These are phyloP conservation scores for Apiotrichum veenhuisii DNA, from an alignment of 1,284 basidiomycete genomes.

Conservation along the genomic window DNA sequence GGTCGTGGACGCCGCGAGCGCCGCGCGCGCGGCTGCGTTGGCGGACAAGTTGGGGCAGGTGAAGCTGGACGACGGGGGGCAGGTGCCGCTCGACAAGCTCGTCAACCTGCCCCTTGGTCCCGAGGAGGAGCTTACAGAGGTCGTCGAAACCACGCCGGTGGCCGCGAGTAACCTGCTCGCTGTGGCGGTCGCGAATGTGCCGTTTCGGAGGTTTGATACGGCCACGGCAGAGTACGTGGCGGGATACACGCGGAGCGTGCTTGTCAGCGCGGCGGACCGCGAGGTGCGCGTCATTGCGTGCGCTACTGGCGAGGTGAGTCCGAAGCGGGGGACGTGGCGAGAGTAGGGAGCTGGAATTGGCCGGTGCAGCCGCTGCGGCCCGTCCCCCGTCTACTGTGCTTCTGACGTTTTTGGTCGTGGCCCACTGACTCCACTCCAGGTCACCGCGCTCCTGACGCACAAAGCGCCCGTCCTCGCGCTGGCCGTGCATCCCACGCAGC, in stretches of 20 bases:
- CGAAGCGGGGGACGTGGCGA: background rate
- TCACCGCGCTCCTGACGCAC: slow-evolving; percentile 40
- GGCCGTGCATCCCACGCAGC: slow-evolving; percentile 40
- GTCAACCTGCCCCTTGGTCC: slow-evolving; percentile 19
- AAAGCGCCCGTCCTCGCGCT: slow-evolving; percentile 46
- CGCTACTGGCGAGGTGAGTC: slow-evolving; percentile 62
- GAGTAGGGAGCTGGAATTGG: background rate
- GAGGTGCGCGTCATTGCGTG: slow-evolving; percentile 69
- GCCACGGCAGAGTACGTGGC: slow-evolving; percentile 36
- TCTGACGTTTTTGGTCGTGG: too few relatives aligned
- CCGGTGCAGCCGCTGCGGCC: too few relatives aligned
- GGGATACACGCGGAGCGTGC: slow-evolving; percentile 50
- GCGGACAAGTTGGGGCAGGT: slow-evolving; percentile 16
- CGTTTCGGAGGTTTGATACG: slow-evolving; percentile 41
- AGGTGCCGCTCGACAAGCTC: slow-evolving; percentile 21
- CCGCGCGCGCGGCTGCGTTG: slow-evolving; percentile 17
- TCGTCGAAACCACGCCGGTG: slow-evolving; percentile 19
- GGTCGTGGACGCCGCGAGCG: slow-evolving; percentile 30
- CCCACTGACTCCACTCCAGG: slow-evolving; percentile 26
- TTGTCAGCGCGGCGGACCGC: slow-evolving; percentile 81
- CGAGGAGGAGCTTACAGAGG: slow-evolving; percentile 18
- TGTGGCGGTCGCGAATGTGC: slow-evolving; percentile 26
- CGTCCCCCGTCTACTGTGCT: background rate
- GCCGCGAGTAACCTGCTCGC: slow-evolving; percentile 41
- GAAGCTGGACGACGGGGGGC: background rate